Evolutionary conservation across 2,329 filamentous ascomycete species (phyloP), one percentile per base, ranked within the genome.

Genomic region (Cladorrhinum sp.): DNA sequence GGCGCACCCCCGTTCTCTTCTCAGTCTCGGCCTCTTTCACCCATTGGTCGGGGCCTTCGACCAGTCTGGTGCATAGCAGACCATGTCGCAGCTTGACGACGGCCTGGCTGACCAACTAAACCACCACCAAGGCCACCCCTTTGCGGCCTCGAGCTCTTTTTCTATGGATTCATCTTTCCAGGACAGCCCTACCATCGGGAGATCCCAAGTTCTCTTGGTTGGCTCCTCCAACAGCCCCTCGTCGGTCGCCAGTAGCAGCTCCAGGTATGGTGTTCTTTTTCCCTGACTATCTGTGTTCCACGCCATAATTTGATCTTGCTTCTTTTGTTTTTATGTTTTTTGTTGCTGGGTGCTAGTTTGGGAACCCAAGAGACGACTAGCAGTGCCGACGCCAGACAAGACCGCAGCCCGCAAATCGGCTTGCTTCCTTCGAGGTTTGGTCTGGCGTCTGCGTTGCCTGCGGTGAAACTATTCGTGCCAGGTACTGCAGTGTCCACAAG

Each of bases 61-160:
- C 61, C 59, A 50, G 62, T 41, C 60, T 58, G 65, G 61, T 69
- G 74, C 74, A 76, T 76, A 74, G 76, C 72, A 73, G 73, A 79
- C 75, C 76, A 81, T 82, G 80, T 80, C 80, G 75, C 80, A 82
- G 75, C 77, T 78, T 76, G 74, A 75, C 70, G 73, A 79, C 70
- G 75, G 71, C 72, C 71, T 70, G 70, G 71, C 74, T 67, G 71
- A 73, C 67, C 68, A 69, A 65, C 65, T 64, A 59, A 62, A 62
- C 61, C 64, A 54, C 51, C 63, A 62, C 52, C 62, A 54, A 54
- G 64, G 64, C 53, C 66, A 59, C 54, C 56, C 61, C 55, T 61
- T 55, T 53, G 59, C 60, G 52, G 54, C 56, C 58, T 60, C 65
- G 45, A 64, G 29, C 57, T 63, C 57, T 45, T 58, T 59, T 52